Percentiles rank a stretch among this genome's conserved stretches.
These are phyloP conservation scores for Kluyveromyces sp. DNA, from an alignment of 1,139 yeast species.

Conservation along the genomic window DNA sequence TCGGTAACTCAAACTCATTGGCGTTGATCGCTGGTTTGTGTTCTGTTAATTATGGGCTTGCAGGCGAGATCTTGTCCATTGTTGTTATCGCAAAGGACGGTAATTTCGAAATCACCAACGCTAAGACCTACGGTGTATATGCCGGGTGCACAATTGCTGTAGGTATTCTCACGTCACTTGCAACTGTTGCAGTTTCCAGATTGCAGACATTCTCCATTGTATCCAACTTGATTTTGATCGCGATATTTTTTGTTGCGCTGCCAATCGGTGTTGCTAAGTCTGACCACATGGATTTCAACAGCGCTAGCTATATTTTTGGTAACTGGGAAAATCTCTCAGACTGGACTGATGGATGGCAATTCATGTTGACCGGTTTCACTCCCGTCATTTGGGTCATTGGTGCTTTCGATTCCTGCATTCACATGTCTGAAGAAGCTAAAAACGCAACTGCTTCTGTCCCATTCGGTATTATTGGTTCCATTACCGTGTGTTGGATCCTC, in stretches of 20 bases:
- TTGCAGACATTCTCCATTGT: constrained; percentile 55
- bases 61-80: constrained; percentile 45
- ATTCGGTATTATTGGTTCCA: constrained; percentile 50
- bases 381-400: constrained; percentile 64
- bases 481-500: constrained; percentile 49
- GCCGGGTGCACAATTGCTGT: constrained; percentile 44
- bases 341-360: constrained; percentile 65
- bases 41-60: constrained; percentile 52
- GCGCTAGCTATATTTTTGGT: constrained; percentile 47
- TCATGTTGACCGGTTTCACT: constrained; percentile 38
- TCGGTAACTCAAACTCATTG: constrained; percentile 52
- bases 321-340: constrained; percentile 44
- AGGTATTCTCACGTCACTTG: constrained; percentile 40
- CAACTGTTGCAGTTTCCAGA: constrained; percentile 46
- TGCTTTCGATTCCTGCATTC: constrained; percentile 65
- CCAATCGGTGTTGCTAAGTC: constrained; percentile 44
- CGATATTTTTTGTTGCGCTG: constrained; percentile 56
- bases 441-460: constrained; percentile 65
- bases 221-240: constrained; percentile 47
- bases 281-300: constrained; percentile 30
- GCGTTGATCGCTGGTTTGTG: constrained; percentile 52
- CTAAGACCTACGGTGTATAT: constrained; percentile 47
- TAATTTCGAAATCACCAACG: constrained; percentile 39
- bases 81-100: constrained; percentile 43
- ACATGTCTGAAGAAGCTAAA: constrained; percentile 64